phyloP scores from a whole-genome alignment of 202 grass and related monocot species.

The Schoenoplectus tabernaemontani region DNA sequence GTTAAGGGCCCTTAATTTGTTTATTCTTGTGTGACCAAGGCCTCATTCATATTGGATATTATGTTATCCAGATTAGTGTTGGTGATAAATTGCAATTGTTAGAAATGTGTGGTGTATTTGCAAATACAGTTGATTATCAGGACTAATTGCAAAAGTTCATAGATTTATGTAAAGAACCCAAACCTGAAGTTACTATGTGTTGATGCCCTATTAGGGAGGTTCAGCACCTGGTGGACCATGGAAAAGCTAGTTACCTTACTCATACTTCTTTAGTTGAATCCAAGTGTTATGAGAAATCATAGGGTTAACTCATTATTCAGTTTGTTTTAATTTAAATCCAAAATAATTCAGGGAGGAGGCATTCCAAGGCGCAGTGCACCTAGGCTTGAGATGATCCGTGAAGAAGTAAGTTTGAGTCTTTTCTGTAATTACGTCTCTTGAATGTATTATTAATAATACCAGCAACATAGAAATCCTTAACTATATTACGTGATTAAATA shows the following conservation, averaged over 20 bases:
- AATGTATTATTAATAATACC: neutral
- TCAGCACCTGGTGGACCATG: neutral
- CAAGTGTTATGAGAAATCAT: neutral
- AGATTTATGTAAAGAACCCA: neutral
- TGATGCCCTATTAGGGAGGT: neutral
- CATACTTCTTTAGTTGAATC: neutral
- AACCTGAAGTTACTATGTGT: neutral
- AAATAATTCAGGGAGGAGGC: conserved; percentile 57
- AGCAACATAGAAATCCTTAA: neutral
- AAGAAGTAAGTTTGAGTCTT: conserved; percentile 56
- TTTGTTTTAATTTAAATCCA: conserved; percentile 3
- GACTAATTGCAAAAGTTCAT: neutral
- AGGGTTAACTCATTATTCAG: conserved; percentile 7
- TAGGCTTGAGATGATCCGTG: conserved; percentile 65
- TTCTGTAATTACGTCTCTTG: neutral
- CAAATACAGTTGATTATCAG: neutral
- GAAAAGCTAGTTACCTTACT: neutral
- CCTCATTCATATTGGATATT: neutral
- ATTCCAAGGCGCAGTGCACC: conserved; percentile 85
- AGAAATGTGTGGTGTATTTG: neutral
- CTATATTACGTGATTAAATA: neutral
- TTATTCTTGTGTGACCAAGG: neutral
- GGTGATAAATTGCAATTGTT: neutral
- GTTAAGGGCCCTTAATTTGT: neutral
- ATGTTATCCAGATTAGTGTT: neutral